Evolutionary conservation across 1,139 yeast genomes (phyloP), one percentile per base, ranked within the genome.

Genomic region (Lodderomyces margitis): DNA sequence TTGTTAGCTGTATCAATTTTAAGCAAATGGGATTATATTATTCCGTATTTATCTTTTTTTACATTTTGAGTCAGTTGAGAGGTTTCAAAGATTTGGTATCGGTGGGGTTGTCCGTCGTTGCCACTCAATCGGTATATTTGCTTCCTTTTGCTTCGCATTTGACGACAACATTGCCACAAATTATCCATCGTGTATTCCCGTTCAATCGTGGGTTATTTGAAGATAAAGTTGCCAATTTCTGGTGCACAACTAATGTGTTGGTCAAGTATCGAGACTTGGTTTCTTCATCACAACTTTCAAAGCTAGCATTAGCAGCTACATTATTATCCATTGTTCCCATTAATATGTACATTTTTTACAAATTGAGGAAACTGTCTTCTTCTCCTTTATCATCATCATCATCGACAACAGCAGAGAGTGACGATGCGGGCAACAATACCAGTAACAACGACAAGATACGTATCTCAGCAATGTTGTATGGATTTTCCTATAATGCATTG

Each of bases 1-100:
- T 89, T 61, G 84, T 89, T 2, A 59, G 81, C 36, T 79, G 96
- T 3, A 67, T 94, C 12, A 77, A 85, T 37, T 94, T 89, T 70
- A 92, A 94, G 60, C 98, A 92, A 57, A 92, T 92, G 98, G 88
- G 96, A 1, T 69, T 94, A 36, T 92, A 91, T 63, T 94, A 89
- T 62, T 80, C 97, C 0, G 96, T 98, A 8, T 82, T 87, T 38
- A 81, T 94, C 27, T 92, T 92, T 64, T 82, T 81, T 30, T 89
- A 83, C 55, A 70, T 87, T 15, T 69, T 87, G 41, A 51, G 54
- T 46, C 55, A 50, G 41, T 77, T 87, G n/a, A 58, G 65, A 39
- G 50, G 59, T 10, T 58, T 51, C 56, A 47, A 51, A 52, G 37
- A 65, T 59, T 70, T 91, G 28, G 52, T 80, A 2, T 59, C 78